A percentile compares a stretch with the other conserved stretches of the same genome.
These are phyloP conservation scores for Flueggea neowawraea DNA, from an alignment of 441 rosid species.

Conservation along the genomic window DNA sequence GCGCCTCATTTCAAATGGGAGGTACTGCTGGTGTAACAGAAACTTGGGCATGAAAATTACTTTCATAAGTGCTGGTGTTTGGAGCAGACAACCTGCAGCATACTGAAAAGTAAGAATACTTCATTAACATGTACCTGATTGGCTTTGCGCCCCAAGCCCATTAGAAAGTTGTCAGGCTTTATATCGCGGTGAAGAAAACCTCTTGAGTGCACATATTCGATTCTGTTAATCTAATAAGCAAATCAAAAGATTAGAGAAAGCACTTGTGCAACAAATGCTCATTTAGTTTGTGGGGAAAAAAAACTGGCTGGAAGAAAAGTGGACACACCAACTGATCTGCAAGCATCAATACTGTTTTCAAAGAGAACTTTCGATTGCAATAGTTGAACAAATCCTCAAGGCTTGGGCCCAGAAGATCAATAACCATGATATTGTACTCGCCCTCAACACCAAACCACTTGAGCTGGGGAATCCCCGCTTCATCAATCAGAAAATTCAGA, in stretches of 20 bases:
- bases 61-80: background rate
- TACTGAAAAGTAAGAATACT: background rate
- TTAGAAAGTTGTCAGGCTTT: conserved; percentile 94
- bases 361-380: conserved; percentile 74
- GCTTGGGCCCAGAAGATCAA: conserved; percentile 95
- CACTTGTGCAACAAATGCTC: conserved; percentile 3
- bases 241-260: conserved; percentile 1
- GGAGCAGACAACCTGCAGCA: background rate
- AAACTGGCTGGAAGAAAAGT: conserved; percentile 6
- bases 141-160: conserved; percentile 97
- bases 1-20: too few relatives aligned
- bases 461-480: conserved; percentile 89
- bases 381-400: conserved; percentile 93
- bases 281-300: background rate
- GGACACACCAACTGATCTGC: conserved; percentile 88
- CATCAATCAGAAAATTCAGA: conserved; percentile 20
- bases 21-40: too few relatives aligned
- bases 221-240: conserved; percentile 68
- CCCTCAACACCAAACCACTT: conserved; percentile 94
- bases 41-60: background rate
- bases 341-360: conserved; percentile 95
- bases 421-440: conserved; percentile 89
- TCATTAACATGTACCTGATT: conserved; percentile 57
- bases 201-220: conserved; percentile 92
- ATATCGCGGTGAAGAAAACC: conserved; percentile 99